These are phyloP conservation scores for Crucihimalaya himalaica DNA, from an alignment of 345 rosid species.

Conservation along the genomic window DNA sequence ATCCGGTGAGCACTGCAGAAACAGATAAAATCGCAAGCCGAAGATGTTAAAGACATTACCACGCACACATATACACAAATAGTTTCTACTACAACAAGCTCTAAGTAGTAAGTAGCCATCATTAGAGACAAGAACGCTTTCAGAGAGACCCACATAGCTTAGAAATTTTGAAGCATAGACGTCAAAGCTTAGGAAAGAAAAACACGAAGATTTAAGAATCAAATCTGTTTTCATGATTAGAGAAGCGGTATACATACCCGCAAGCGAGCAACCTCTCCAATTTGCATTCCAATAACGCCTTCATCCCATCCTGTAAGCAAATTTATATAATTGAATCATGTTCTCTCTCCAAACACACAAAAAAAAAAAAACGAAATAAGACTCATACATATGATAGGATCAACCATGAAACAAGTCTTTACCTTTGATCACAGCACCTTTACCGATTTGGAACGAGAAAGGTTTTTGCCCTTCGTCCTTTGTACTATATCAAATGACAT, in stretches of 20 bases:
- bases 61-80: background rate
- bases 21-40: background rate
- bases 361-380: background rate
- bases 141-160: slow-evolving; percentile 2
- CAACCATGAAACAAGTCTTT: background rate
- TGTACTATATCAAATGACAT: slow-evolving; percentile 50
- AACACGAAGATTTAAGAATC: background rate
- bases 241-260: slow-evolving; percentile 55
- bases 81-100: background rate
- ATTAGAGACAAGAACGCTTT: background rate
- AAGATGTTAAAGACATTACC: background rate
- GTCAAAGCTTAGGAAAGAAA: background rate
- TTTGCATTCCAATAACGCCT: slow-evolving; percentile 94
- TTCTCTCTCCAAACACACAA: background rate
- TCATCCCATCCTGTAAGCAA: slow-evolving; percentile 90
- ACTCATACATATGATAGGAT: background rate
- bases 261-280: slow-evolving; percentile 91
- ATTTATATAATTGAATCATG: background rate
- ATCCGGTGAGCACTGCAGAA: slow-evolving; percentile 85
- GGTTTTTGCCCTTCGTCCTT: slow-evolving; percentile 85
- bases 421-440: slow-evolving; percentile 86
- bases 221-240: background rate
- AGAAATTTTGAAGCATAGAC: background rate
- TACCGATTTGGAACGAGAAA: slow-evolving; percentile 79
- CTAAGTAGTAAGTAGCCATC: background rate